Conservation (phyloP, 2,329 filamentous ascomycete species). For the Cordyceps farinosa region DNA sequence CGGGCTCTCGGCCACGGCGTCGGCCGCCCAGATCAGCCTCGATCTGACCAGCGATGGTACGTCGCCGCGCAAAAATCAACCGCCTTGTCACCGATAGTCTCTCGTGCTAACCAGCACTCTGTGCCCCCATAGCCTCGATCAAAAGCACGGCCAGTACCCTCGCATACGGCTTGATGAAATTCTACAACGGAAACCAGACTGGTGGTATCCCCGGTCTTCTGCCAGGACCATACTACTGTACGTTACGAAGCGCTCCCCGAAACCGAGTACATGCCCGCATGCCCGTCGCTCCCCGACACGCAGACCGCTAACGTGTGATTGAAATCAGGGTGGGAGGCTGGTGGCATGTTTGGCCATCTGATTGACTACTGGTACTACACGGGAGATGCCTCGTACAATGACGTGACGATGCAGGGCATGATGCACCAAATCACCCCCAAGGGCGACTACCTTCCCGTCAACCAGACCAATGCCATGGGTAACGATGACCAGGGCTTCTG, state of each 20-base stretch:
- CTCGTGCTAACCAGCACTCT: not conserved
- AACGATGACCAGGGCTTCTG: constrained; percentile 74
- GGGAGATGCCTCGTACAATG: constrained; percentile 57
- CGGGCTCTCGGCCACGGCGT: constrained; percentile 2
- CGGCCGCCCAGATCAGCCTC: not conserved
- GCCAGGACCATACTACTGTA: constrained; percentile 62
- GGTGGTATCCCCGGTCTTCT: constrained; percentile 57
- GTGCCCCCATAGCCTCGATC: constrained; percentile 41
- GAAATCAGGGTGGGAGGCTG: constrained; percentile 55
- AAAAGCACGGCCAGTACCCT: constrained; percentile 46
- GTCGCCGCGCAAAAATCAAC: not conserved
- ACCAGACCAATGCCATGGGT: constrained; percentile 51
- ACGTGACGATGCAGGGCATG: constrained; percentile 51
- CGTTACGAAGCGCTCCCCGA: constrained; percentile 27
- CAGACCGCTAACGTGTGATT: not conserved
- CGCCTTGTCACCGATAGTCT: not conserved
- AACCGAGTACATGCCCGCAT: constrained; percentile 33
- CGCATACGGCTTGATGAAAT: constrained; percentile 46
- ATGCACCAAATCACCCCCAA: constrained; percentile 54
- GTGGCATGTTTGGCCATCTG: constrained; percentile 60
- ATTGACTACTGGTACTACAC: constrained; percentile 65
- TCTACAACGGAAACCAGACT: constrained; percentile 56
- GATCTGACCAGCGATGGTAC: constrained; percentile 10
- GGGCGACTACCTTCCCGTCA: constrained; percentile 55
- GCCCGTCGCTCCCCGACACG: constrained; percentile 21